These are phyloP conservation scores for Hanseniaspora mollemarum DNA, from an alignment of 805 yeast species.

Conservation along the genomic window DNA sequence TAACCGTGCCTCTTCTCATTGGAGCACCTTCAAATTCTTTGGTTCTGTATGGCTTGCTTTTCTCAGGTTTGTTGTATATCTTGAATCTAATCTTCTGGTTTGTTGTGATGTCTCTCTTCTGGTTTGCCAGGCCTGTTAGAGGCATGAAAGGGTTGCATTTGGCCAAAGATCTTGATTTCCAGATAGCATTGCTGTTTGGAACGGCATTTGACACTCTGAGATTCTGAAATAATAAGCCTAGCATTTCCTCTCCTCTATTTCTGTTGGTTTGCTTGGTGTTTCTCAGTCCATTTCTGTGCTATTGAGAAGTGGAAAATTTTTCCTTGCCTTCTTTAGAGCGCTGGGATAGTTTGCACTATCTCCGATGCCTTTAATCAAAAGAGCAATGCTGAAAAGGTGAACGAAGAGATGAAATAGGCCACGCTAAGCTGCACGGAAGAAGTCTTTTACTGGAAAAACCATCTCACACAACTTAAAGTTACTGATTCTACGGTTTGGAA, in stretches of 20 bases:
- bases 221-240: neutral
- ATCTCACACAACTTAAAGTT: too few relatives aligned
- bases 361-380: too few relatives aligned
- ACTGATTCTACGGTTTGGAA: too few relatives aligned
- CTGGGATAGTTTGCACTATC: too few relatives aligned
- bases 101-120: slow-evolving; percentile 5
- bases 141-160: neutral
- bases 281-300: neutral
- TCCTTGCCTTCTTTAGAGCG: too few relatives aligned
- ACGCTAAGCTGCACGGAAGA: too few relatives aligned
- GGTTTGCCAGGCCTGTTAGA: neutral
- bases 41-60: slow-evolving; percentile 42
- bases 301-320: neutral
- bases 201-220: neutral
- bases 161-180: neutral
- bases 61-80: slow-evolving; percentile 31
- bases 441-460: too few relatives aligned
- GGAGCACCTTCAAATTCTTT: slow-evolving; percentile 82
- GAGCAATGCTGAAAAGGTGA: too few relatives aligned
- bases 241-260: neutral
- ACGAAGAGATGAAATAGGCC: too few relatives aligned
- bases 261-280: neutral
- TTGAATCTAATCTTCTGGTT: slow-evolving; percentile 10
- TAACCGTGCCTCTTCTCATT: slow-evolving; percentile 82
- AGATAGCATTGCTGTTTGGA: neutral